Percentiles rank a stretch among this genome's conserved stretches.
phyloP scores from a whole-genome alignment of 2,329 filamentous ascomycete species.

The Dothideomycetes sp. region DNA sequence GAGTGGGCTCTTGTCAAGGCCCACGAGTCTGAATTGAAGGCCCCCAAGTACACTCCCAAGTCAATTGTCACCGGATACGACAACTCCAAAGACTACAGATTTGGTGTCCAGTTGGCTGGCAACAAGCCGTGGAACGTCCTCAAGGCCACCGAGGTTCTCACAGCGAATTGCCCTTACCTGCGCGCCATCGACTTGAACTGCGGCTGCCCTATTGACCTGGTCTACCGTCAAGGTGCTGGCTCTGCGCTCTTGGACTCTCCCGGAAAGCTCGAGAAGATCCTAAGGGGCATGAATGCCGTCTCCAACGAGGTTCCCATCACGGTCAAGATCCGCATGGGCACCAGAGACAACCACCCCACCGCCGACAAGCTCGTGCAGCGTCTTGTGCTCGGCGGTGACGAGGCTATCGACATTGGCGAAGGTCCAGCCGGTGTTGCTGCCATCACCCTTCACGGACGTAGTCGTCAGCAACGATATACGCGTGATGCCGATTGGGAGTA shows the following conservation, averaged over 20 bases:
- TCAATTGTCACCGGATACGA: slow-evolving; percentile 66
- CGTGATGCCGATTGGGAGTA: slow-evolving; percentile 89
- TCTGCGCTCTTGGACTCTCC: slow-evolving; percentile 84
- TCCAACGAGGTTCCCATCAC: slow-evolving; percentile 86
- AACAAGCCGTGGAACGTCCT: slow-evolving; percentile 85
- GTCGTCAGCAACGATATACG: slow-evolving; percentile 88
- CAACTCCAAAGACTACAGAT: slow-evolving; percentile 71
- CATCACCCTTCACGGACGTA: slow-evolving; percentile 90
- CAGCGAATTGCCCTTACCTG: slow-evolving; percentile 65
- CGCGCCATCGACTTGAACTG: slow-evolving; percentile 93
- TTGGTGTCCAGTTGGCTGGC: slow-evolving; percentile 85
- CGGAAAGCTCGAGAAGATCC: slow-evolving; percentile 84
- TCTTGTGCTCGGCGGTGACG: slow-evolving; percentile 67
- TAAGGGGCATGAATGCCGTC: slow-evolving; percentile 90
- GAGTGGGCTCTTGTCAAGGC: slow-evolving; percentile 96
- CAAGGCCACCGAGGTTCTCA: slow-evolving; percentile 76
- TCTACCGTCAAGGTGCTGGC: slow-evolving; percentile 78
- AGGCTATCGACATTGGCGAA: slow-evolving; percentile 52
- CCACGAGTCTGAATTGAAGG: slow-evolving; percentile 67
- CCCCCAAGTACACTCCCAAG: slow-evolving; percentile 55
- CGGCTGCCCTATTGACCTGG: slow-evolving; percentile 90
- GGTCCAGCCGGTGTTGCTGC: slow-evolving; percentile 81
- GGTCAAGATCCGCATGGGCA: slow-evolving; percentile 88
- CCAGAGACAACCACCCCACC: slow-evolving; percentile 66
- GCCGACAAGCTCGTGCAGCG: slow-evolving; percentile 74